Conservation (phyloP, 257 asterid genomes). For the Solanum bulbocastanum region DNA sequence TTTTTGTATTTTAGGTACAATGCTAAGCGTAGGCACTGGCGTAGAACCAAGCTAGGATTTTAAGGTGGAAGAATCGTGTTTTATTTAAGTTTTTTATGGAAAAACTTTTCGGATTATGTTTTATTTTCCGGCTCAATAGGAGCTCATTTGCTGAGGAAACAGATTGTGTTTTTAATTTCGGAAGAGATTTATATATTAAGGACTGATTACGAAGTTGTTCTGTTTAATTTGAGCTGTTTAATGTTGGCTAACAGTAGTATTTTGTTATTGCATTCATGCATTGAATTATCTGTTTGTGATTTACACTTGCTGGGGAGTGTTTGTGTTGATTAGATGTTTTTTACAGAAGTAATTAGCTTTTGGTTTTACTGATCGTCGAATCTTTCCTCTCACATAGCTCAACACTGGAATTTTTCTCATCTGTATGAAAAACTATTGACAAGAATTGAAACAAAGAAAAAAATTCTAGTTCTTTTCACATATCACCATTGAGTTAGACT, state of each 20-base stretch:
- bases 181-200: not conserved
- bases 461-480: not conserved
- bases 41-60: conserved; percentile 19
- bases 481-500: not conserved
- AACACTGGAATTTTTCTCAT: not conserved
- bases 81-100: not conserved
- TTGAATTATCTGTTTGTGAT: not conserved
- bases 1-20: not conserved
- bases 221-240: not conserved
- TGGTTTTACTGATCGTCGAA: not conserved
- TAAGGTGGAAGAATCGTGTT: not conserved
- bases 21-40: conserved; percentile 21
- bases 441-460: not conserved
- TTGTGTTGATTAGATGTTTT: not conserved
- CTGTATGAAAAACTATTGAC: not conserved
- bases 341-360: not conserved
- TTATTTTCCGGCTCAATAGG: not conserved
- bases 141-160: not conserved
- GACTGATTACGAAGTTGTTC: not conserved
- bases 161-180: not conserved
- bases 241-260: not conserved
- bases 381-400: not conserved
- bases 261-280: not conserved
- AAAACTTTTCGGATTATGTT: not conserved
- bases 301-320: not conserved